phyloP scores from a whole-genome alignment of 2,329 filamentous ascomycete species.

The Epicoccum nigrum region DNA sequence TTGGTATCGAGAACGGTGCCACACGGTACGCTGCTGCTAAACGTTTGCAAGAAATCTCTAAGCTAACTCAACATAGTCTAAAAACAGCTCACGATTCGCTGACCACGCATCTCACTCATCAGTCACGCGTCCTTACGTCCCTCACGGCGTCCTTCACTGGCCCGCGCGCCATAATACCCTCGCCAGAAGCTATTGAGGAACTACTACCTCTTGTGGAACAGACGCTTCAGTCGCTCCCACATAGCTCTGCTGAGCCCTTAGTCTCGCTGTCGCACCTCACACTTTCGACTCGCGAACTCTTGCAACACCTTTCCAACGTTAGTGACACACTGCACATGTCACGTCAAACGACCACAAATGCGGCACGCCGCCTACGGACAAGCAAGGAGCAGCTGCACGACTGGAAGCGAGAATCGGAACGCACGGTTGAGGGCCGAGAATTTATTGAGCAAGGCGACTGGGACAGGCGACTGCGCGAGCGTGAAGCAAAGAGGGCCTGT shows the following conservation, averaged over 20 bases:
- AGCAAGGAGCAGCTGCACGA: conserved; percentile 87
- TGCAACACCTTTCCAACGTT: conserved; percentile 81
- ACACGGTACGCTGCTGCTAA: conserved; percentile 62
- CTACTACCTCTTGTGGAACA: conserved; percentile 71
- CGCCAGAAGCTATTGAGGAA: conserved; percentile 69
- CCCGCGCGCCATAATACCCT: conserved; percentile 67
- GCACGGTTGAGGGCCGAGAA: conserved; percentile 78
- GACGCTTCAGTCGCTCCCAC: conserved; percentile 70
- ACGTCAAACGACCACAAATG: conserved; percentile 82
- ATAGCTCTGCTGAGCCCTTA: conserved; percentile 68
- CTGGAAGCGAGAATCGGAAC: conserved; percentile 81
- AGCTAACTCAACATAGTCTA: conserved; percentile 57
- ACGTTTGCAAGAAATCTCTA: background rate
- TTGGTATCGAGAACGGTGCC: conserved; percentile 72
- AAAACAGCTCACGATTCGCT: conserved; percentile 78
- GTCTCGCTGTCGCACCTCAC: conserved; percentile 72
- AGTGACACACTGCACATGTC: conserved; percentile 95
- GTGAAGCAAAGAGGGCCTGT: conserved; percentile 85
- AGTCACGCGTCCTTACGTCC: conserved; percentile 76
- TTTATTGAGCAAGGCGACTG: conserved; percentile 86
- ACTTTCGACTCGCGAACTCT: conserved; percentile 69
- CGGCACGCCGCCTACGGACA: conserved; percentile 77
- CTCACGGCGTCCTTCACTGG: conserved; percentile 75
- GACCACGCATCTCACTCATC: conserved; percentile 75
- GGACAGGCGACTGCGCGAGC: conserved; percentile 74